Evolutionary conservation across 495 filamentous ascomycete genomes (phyloP), one percentile per base, ranked within the genome.

Genomic region (Hyphodiscus hymeniophilus): DNA sequence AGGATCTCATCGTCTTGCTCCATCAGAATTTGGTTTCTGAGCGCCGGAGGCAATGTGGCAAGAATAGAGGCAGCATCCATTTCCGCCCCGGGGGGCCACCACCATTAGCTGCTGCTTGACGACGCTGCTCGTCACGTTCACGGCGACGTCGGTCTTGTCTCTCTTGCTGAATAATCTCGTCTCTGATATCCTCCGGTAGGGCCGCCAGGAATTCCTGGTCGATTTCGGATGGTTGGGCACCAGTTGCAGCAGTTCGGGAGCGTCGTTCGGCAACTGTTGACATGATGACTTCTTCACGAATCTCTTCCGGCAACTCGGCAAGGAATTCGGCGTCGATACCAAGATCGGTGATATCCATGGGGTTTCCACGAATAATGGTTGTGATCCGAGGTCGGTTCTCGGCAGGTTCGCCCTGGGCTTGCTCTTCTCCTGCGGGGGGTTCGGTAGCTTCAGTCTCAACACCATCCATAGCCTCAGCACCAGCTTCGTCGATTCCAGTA

Each of bases 31-130:
- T 87, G 80, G 58, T 91, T 81, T 46, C 92, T 80, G 36, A 99
- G 75, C 11, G 72, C 78, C 23, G 91, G 88, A 31, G 94, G 86
- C 23, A 99, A 78, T 12, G 90, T 90, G 42, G 92, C 84, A 39
- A 99, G 67, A 67, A 99, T 95, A 59, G 84, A 94, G 22, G 87
- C 89, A 32, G 88, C 71, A 64, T 96, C 90, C 81, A 99, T 94
- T 21, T 97, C 94, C 26, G 28, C 41, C 34, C 41, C 34, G 77
- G 77, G 42, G 75, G 67, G 17, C 72, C 56, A 38, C 72, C 70
- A 52, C 74, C 75, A 38, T 68, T 72, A n/a, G 65, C 64, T 56
- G 73, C 65, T 22, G 73, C 70, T 62, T 77, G 76, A 22, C 66
- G 65, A 32, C 71, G 71, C 46, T 64, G 80, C 67, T 69, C 87